Conservation (phyloP, 257 asterid genomes). For the Oldenlandia corymbosa region DNA sequence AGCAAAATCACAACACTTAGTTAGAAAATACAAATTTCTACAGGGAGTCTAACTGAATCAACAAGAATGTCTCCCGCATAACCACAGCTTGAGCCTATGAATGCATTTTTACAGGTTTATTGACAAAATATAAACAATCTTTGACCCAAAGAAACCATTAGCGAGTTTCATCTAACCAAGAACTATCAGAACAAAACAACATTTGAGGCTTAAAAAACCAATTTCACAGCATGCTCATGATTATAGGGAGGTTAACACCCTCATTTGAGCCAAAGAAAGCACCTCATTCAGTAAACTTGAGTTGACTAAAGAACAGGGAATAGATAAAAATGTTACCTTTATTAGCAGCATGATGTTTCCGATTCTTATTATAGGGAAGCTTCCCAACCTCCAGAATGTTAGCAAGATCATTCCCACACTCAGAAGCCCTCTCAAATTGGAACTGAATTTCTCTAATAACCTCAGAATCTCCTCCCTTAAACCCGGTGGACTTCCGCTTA, state of each 20-base stretch:
- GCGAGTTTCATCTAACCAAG: too few species aligned
- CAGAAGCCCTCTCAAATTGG: slow-evolving; percentile 75
- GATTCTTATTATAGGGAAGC: slow-evolving; percentile 69
- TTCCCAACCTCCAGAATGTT: slow-evolving; percentile 84
- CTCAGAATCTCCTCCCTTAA: slow-evolving; percentile 62
- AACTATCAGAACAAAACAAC: too few species aligned
- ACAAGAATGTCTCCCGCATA: too few species aligned
- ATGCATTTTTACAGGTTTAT: too few species aligned
- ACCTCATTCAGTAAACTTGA: neutral
- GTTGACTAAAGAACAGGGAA: neutral
- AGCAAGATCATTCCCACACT: slow-evolving; percentile 65
- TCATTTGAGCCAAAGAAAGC: slow-evolving; percentile 4
- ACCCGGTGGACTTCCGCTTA: slow-evolving; percentile 46
- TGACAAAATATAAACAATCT: too few species aligned
- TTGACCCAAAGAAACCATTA: too few species aligned
- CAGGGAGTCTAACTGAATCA: too few species aligned
- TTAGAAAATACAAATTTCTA: too few species aligned
- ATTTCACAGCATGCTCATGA: too few species aligned
- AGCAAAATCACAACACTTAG: neutral
- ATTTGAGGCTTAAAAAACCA: too few species aligned
- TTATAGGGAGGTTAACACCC: too few species aligned
- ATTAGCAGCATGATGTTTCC: slow-evolving; percentile 63
- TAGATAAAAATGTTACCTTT: slow-evolving; percentile 28
- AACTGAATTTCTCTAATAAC: slow-evolving; percentile 72
- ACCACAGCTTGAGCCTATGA: too few species aligned